A percentile compares a stretch with the other conserved stretches of the same genome.
Evolutionary conservation across 305 asterid genomes (phyloP).

Genomic region (Caryopteris hybrid): DNA sequence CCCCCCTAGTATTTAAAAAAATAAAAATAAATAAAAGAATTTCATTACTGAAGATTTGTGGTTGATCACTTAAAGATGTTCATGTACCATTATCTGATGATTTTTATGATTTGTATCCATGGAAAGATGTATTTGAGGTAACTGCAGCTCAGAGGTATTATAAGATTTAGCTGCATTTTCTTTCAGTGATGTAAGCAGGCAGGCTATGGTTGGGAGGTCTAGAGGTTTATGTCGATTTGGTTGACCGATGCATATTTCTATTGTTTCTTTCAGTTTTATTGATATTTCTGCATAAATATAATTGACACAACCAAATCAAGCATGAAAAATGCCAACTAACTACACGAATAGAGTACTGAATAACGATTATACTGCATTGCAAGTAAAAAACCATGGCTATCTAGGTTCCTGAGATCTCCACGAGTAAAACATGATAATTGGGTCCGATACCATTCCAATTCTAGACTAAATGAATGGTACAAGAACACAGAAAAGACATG

Average conservation of each 20-base stretch:
- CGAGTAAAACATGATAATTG: not conserved
- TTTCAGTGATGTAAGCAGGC: not conserved
- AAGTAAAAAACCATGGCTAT: not conserved
- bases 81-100: not conserved
- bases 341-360: not conserved
- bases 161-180: not conserved
- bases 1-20: too few species aligned
- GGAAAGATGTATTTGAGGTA: not conserved
- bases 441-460: too few species aligned
- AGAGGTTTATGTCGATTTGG: not conserved
- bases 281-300: not conserved
- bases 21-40: too few species aligned
- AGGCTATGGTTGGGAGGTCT: not conserved
- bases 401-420: not conserved
- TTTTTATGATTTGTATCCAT: not conserved
- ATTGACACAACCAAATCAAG: not conserved
- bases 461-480: too few species aligned
- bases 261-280: not conserved
- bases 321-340: not conserved
- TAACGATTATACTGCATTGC: not conserved
- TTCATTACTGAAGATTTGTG: not conserved
- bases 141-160: not conserved
- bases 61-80: constrained; percentile 3
- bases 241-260: not conserved
- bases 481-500: too few species aligned